A percentile compares a stretch with the other conserved stretches of the same genome.
These are phyloP conservation scores for Aspergillus latus DNA, from an alignment of 2,329 filamentous ascomycete genomes.

Conservation along the genomic window DNA sequence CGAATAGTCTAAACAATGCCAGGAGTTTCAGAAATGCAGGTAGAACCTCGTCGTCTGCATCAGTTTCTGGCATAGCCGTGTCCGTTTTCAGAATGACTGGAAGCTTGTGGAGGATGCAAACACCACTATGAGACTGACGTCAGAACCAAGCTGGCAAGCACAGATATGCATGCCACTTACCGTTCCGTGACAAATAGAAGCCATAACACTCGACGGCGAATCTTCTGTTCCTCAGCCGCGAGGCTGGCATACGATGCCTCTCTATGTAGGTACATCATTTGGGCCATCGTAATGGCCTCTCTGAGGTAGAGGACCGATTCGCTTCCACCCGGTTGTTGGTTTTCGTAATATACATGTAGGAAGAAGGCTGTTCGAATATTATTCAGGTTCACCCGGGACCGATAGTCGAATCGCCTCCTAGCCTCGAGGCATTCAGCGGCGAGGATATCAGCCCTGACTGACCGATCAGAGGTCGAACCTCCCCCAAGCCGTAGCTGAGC, in stretches of 20 bases:
- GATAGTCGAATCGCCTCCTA: slow-evolving; percentile 30
- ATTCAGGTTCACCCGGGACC: slow-evolving; percentile 39
- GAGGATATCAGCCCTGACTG: slow-evolving; percentile 35
- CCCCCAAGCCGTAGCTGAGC: slow-evolving; percentile 49
- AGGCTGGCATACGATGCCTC: slow-evolving; percentile 44
- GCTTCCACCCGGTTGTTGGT: slow-evolving; percentile 47
- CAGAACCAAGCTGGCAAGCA: background rate
- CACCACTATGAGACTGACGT: slow-evolving; percentile 36
- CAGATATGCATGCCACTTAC: slow-evolving; percentile 8
- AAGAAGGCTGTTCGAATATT: slow-evolving; percentile 52
- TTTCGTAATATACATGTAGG: slow-evolving; percentile 55
- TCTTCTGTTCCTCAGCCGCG: slow-evolving; percentile 43
- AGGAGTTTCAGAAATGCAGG: slow-evolving; percentile 53
- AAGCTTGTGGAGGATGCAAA: slow-evolving; percentile 53
- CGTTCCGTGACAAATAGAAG: slow-evolving; percentile 51
- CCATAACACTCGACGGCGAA: slow-evolving; percentile 50
- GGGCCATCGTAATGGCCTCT: slow-evolving; percentile 54
- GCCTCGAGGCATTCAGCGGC: slow-evolving; percentile 39
- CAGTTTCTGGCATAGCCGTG: slow-evolving; percentile 37
- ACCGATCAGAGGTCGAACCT: slow-evolving; percentile 22
- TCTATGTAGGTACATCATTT: slow-evolving; percentile 51
- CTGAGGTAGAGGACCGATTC: slow-evolving; percentile 52
- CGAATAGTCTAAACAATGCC: slow-evolving; percentile 53
- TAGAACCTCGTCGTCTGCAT: slow-evolving; percentile 46
- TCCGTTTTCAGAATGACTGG: slow-evolving; percentile 49